Conservation (phyloP, 2,329 filamentous ascomycete species). For the Penicillium sp. region DNA sequence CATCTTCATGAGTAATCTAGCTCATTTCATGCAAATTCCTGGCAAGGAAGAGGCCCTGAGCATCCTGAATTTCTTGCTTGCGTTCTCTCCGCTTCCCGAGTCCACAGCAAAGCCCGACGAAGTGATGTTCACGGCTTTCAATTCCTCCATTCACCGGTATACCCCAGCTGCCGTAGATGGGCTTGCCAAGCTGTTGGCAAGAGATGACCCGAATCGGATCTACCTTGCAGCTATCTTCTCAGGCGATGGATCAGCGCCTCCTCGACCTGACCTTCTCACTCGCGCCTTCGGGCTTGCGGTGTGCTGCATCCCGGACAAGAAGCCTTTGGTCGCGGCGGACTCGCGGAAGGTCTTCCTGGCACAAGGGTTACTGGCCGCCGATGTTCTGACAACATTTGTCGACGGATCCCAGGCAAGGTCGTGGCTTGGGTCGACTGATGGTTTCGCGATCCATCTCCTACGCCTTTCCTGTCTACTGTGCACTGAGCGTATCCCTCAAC, state of each 20-base stretch:
- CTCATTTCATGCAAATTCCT: slow-evolving; percentile 71
- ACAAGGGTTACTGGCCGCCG: slow-evolving; percentile 84
- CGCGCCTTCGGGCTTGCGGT: slow-evolving; percentile 82
- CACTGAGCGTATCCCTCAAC: slow-evolving; percentile 50
- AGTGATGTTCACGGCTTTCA: slow-evolving; percentile 73
- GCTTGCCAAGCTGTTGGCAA: slow-evolving; percentile 81
- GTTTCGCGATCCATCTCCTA: slow-evolving; percentile 74
- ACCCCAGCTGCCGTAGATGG: slow-evolving; percentile 84
- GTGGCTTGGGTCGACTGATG: slow-evolving; percentile 80
- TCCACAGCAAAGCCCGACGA: slow-evolving; percentile 54
- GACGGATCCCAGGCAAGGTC: slow-evolving; percentile 66
- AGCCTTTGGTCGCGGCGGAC: slow-evolving; percentile 64
- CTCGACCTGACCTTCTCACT: slow-evolving; percentile 74
- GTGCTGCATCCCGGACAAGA: slow-evolving; percentile 70
- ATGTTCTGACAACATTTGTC: slow-evolving; percentile 75
- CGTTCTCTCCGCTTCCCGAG: slow-evolving; percentile 75
- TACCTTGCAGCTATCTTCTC: slow-evolving; percentile 78
- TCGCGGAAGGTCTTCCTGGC: slow-evolving; percentile 81
- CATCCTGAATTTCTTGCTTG: slow-evolving; percentile 79
- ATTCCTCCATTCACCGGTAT: slow-evolving; percentile 76
- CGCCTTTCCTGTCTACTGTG: slow-evolving; percentile 68
- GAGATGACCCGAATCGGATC: slow-evolving; percentile 86
- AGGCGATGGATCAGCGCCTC: slow-evolving; percentile 58
- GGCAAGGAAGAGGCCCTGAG: slow-evolving; percentile 81
- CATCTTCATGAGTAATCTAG: slow-evolving; percentile 81